phyloP scores from a whole-genome alignment of 164 flowering plant genomes.

The Nelumbo lutea region DNA sequence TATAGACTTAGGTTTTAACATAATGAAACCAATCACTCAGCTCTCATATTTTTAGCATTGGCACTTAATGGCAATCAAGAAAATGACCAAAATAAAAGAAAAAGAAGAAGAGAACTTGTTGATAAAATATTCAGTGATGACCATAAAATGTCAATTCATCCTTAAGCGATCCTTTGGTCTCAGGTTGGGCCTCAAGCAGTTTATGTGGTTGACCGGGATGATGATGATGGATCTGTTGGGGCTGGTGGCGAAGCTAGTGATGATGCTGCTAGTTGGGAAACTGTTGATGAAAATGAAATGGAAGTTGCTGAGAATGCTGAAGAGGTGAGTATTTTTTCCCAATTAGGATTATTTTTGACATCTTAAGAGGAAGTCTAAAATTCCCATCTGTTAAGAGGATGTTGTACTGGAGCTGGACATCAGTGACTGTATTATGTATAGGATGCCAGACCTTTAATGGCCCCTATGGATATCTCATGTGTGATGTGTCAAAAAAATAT shows the following conservation, averaged over 20 bases:
- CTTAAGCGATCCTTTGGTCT: conserved; percentile 8
- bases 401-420: background rate
- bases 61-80: background rate
- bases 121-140: background rate
- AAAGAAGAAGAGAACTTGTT: background rate
- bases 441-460: background rate
- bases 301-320: conserved; percentile 43
- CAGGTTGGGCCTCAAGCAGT: conserved; percentile 99
- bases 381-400: background rate
- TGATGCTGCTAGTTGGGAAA: conserved; percentile 98
- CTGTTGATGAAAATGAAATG: conserved; percentile 78
- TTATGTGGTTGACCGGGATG: conserved; percentile 96
- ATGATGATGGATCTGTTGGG: conserved; percentile 78
- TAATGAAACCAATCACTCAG: background rate
- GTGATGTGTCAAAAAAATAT: background rate
- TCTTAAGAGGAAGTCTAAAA: background rate
- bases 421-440: background rate
- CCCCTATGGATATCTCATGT: background rate
- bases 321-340: conserved; percentile 50
- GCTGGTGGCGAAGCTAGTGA: conserved; percentile 73
- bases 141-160: background rate
- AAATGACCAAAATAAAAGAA: too few relatives aligned
- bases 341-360: background rate
- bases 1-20: background rate
- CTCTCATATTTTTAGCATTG: background rate